A percentile compares a stretch with the other conserved stretches of the same genome.
These are phyloP conservation scores for Knufia petricola DNA, from an alignment of 2,329 filamentous ascomycete genomes.

Conservation along the genomic window DNA sequence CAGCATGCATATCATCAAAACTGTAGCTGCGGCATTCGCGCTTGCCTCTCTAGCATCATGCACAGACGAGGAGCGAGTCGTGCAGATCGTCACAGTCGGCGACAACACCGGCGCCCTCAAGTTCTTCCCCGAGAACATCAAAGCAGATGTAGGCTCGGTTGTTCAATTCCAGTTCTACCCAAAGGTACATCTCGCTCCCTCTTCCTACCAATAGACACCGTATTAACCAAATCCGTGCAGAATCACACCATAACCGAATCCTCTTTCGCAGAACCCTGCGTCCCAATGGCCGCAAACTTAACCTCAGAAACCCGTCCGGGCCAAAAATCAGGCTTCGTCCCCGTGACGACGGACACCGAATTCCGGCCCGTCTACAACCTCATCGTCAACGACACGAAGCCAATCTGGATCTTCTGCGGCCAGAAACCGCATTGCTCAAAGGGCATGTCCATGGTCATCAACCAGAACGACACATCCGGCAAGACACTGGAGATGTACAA, in stretches of 20 bases:
- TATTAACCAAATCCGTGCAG: constrained; percentile 24
- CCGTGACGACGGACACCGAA: constrained; percentile 40
- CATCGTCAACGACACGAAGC: constrained; percentile 56
- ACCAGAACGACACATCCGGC: constrained; percentile 30
- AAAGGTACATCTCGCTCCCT: constrained; percentile 28
- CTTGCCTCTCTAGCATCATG: constrained; percentile 5
- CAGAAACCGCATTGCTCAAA: constrained; percentile 64
- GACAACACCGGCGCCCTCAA: constrained; percentile 45
- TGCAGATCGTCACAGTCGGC: constrained; percentile 58
- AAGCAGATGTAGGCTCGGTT: constrained; percentile 48
- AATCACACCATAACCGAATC: constrained; percentile 78
- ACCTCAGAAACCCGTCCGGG: constrained; percentile 32
- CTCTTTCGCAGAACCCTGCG: constrained; percentile 61
- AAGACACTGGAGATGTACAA: constrained; percentile 22
- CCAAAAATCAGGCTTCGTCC: constrained; percentile 49
- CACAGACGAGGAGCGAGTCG: constrained; percentile 25
- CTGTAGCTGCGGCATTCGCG: neutral
- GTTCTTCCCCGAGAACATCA: constrained; percentile 58
- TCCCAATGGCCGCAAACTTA: constrained; percentile 47
- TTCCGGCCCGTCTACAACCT: constrained; percentile 61
- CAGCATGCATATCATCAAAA: constrained; percentile 5
- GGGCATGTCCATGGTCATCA: constrained; percentile 69
- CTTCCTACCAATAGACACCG: neutral
- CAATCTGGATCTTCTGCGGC: constrained; percentile 72
- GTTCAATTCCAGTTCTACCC: constrained; percentile 44